Base-by-base conservation (phyloP, 1,139 yeast species). In the Geotrichum aggregatum region DNA sequence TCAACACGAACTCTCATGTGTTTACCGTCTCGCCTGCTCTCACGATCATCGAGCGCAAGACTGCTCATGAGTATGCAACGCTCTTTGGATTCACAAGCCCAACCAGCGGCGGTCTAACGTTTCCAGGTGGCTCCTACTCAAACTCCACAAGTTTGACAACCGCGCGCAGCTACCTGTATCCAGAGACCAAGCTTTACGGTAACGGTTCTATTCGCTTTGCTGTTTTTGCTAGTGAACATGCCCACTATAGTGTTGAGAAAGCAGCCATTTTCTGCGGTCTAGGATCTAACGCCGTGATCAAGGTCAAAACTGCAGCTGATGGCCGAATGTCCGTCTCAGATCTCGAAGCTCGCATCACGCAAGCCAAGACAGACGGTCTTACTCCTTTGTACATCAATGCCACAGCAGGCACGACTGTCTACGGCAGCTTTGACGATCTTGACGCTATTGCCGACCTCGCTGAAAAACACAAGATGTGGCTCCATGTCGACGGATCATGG, bases 401-500 rank as follows among this genome's bases (percentile, higher is more conserved):
- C 13, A 87, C 96, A 4, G 95, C 95, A 0, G 96, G 96, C 1
- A 86, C 95, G 3, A 87, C 96, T 0, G 96, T 87, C 1, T 84
- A 82, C 60, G 96, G 96, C 0, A 84, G 94, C 1, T 87, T 77
- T 66, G 96, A 87, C 63, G 82, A 84, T 28, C 76, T 87, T 60
- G 73, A 63, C 28, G 77, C 75, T 39, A 80, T 87, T 41, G 68
- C 82, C 1, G 65, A 60, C 6, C 65, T 87, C 7, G 82, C 92
- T 6, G 72, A 77, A 52, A 72, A 74, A 55, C 66, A 83, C 66
- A 67, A 75, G 24, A 55, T 81, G 14, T 87, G 95, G 91, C 78
- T 85, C 67, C 96, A 87, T 65, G 79, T 87, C 44, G 96, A 87
- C 68, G 96, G 94, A 1, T 84, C 94, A 7, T 87, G 95, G 95